Evolutionary conservation across 202 grass and related monocot species (phyloP).

Genomic region (Hordeum pubiflorum): DNA sequence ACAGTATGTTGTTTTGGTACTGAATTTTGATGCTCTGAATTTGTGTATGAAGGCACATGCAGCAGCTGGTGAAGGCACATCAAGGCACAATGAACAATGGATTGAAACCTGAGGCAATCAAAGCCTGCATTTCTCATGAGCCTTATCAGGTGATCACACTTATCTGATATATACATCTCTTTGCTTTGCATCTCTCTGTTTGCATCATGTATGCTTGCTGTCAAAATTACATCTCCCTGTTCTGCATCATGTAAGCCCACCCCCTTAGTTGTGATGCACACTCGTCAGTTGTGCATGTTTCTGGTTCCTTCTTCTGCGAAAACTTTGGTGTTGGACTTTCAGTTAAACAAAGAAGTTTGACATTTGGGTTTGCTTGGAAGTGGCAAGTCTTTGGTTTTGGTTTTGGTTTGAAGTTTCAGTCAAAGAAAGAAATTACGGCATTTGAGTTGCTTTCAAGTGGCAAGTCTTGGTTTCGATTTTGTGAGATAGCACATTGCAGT

Average conservation of each 20-base stretch:
- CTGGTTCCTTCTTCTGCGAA: not conserved
- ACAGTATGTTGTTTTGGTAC: not conserved
- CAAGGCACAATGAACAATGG: slow-evolving; percentile 15
- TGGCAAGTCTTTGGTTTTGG: not conserved
- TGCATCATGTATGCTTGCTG: not conserved
- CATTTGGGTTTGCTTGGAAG: not conserved
- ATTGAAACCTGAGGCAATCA: not conserved
- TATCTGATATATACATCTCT: not conserved
- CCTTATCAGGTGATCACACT: slow-evolving; percentile 29
- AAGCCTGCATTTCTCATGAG: slow-evolving; percentile 13
- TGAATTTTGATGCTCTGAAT: slow-evolving; percentile 17
- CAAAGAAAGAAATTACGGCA: too few relatives aligned
- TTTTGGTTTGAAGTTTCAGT: not conserved
- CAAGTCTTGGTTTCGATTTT: not conserved
- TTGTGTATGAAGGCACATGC: slow-evolving; percentile 28
- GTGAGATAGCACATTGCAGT: too few relatives aligned
- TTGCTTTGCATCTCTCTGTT: not conserved
- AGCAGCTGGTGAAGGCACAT: slow-evolving; percentile 13
- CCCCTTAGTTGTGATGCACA: not conserved
- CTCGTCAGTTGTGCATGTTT: not conserved
- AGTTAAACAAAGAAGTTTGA: not conserved
- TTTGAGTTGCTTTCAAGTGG: not conserved
- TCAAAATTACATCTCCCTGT: not conserved
- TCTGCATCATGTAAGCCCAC: not conserved
- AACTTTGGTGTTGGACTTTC: not conserved